Evolutionary conservation across 371 early-diverging fungal genomes (phyloP).

Genomic region (Mortierella sp.): DNA sequence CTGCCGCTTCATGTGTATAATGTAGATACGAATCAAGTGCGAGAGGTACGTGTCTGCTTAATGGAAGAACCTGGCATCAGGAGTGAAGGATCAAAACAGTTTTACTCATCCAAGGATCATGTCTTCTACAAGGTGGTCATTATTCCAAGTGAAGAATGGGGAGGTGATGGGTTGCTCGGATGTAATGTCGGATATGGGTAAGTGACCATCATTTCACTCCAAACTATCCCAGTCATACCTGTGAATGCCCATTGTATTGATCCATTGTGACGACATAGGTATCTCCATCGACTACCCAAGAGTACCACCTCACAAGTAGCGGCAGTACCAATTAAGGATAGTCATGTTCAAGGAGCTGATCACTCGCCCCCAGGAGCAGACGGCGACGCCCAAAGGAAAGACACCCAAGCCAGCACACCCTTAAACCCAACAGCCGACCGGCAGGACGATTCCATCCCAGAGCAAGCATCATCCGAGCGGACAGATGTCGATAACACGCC

Average conservation of each 20-base stretch:
- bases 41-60: conserved; percentile 58
- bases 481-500: too few species aligned
- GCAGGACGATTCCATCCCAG: too few species aligned
- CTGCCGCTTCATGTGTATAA: conserved; percentile 75
- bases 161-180: conserved; percentile 73
- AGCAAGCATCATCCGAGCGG: too few species aligned
- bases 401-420: too few species aligned
- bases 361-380: background rate
- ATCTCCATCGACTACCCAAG: conserved; percentile 21
- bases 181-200: conserved; percentile 79
- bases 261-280: conserved; percentile 2
- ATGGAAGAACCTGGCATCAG: background rate
- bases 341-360: too few species aligned
- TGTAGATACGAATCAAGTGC: conserved; percentile 68
- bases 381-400: too few species aligned
- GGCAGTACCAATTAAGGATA: background rate
- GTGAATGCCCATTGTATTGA: too few species aligned
- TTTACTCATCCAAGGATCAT: background rate
- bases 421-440: too few species aligned
- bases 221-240: conserved; percentile 1
- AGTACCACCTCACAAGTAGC: background rate
- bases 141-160: conserved; percentile 76
- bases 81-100: too few species aligned
- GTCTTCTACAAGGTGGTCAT: conserved; percentile 61
- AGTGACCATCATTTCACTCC: background rate